Percentiles rank a stretch among this genome's conserved stretches.
Evolutionary conservation across 2,329 filamentous ascomycete species (phyloP).

Genomic region (Tolypocladium paradoxum): DNA sequence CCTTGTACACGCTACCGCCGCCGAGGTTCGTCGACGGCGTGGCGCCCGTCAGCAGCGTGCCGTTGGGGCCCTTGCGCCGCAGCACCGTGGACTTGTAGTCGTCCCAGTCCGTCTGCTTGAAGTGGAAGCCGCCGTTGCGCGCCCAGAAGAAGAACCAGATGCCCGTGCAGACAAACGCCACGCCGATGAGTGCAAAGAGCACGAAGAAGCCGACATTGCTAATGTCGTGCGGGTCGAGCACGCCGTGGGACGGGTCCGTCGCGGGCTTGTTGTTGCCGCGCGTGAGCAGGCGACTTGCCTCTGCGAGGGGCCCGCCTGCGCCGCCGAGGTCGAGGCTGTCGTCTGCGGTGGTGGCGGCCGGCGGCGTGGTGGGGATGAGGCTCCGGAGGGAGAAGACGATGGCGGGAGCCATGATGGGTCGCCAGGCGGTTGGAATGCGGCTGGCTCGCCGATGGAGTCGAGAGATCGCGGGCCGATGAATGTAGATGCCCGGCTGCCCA

Average conservation of each 20-base stretch:
- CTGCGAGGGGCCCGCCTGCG: conserved; percentile 28
- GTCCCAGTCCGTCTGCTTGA: conserved; percentile 82
- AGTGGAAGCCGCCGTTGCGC: conserved; percentile 88
- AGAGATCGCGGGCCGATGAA: not conserved
- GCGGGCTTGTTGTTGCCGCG: conserved; percentile 13
- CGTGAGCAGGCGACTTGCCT: conserved; percentile 31
- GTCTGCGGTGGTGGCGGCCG: conserved; percentile 4
- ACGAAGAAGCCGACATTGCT: conserved; percentile 67
- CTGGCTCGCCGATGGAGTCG: conserved; percentile 3
- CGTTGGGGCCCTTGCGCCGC: conserved; percentile 79
- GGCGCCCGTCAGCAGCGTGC: conserved; percentile 71
- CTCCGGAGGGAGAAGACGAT: conserved; percentile 20
- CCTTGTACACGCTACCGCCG: conserved; percentile 76
- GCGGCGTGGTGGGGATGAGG: conserved; percentile 13
- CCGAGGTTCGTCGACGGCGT: conserved; percentile 75
- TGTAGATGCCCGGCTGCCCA: conserved; percentile 11
- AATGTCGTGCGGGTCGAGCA: conserved; percentile 43
- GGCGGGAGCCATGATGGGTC: conserved; percentile 29
- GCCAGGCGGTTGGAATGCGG: conserved; percentile 8
- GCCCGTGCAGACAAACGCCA: conserved; percentile 58
- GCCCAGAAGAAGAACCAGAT: conserved; percentile 99
- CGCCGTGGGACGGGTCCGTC: conserved; percentile 32
- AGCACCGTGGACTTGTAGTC: conserved; percentile 96
- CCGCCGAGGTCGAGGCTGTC: conserved; percentile 16
- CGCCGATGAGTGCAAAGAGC: conserved; percentile 75